phyloP scores from a whole-genome alignment of 768 basidiomycete species.

The Mycena polygramma region DNA sequence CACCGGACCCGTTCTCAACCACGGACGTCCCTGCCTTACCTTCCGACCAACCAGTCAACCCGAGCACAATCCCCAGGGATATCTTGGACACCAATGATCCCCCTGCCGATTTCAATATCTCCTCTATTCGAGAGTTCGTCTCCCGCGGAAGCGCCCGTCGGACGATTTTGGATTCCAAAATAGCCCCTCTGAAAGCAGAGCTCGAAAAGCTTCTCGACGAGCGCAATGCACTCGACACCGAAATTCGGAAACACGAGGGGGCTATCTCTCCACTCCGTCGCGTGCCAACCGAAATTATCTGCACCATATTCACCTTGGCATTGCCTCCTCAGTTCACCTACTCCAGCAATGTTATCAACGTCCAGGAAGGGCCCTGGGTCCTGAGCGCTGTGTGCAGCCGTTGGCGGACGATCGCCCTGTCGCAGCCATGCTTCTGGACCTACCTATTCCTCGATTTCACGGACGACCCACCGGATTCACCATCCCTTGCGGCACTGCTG shows the following conservation, averaged over 20 bases:
- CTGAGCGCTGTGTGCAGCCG: conserved; percentile 4
- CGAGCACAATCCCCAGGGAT: background rate
- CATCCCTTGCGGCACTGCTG: background rate
- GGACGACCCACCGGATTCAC: background rate
- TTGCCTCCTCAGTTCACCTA: background rate
- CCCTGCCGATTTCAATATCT: conserved; percentile 2
- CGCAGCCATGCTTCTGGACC: conserved; percentile 8
- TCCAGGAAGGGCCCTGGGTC: background rate
- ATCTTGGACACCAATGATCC: conserved; percentile 14
- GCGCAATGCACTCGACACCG: background rate
- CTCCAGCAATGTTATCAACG: background rate
- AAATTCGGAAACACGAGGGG: conserved; percentile 5
- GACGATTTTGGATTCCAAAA: conserved; percentile 3
- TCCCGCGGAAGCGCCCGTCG: background rate
- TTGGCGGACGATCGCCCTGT: conserved; percentile 1
- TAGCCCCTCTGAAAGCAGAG: background rate
- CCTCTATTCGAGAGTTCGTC: conserved; percentile 11
- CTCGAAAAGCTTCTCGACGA: background rate
- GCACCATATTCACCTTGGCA: conserved; percentile 9
- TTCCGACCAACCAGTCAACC: background rate
- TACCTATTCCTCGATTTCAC: background rate
- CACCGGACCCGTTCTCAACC: too few species aligned
- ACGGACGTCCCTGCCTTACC: too few species aligned
- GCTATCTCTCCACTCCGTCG: conserved; percentile 4
- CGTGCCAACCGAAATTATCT: conserved; percentile 10